These are phyloP conservation scores for Alternaria sp. DNA, from an alignment of 2,329 filamentous ascomycete genomes.

Conservation along the genomic window DNA sequence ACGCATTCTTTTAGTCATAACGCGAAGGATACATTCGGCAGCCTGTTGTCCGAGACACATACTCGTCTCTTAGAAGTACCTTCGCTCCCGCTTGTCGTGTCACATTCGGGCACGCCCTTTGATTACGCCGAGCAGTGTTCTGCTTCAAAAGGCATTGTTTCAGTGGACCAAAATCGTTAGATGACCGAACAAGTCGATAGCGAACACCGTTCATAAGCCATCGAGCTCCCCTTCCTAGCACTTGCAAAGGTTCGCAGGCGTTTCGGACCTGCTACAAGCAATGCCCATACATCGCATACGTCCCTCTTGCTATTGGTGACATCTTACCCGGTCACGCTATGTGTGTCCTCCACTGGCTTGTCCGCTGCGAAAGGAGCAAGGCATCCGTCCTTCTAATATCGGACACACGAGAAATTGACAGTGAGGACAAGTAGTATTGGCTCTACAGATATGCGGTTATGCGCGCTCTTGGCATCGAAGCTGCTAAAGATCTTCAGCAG, in stretches of 20 bases:
- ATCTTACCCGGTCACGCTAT: conserved; percentile 17
- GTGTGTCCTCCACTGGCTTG: conserved; percentile 19
- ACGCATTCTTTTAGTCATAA: background rate
- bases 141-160: conserved; percentile 8
- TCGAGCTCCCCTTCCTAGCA: conserved; percentile 14
- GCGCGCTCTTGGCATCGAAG: conserved; percentile 13
- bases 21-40: background rate
- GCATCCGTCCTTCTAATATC: conserved; percentile 9
- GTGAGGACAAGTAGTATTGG: conserved; percentile 16
- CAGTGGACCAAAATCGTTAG: conserved; percentile 11
- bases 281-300: background rate
- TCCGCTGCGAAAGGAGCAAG: conserved; percentile 1
- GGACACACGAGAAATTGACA: conserved; percentile 2
- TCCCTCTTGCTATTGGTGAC: conserved; percentile 2
- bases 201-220: background rate
- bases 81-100: conserved; percentile 1
- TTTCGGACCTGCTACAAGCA: background rate
- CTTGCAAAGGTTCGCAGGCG: conserved; percentile 7
- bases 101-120: conserved; percentile 3
- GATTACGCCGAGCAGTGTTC: conserved; percentile 10
- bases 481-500: conserved; percentile 5
- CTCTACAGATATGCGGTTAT: conserved; percentile 19
- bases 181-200: conserved; percentile 11
- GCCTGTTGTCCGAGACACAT: background rate
- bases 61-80: conserved; percentile 5